Evolutionary conservation across 2,329 filamentous ascomycete genomes (phyloP), one percentile per base, ranked within the genome.

Genomic region (Remersonia thermophila): DNA sequence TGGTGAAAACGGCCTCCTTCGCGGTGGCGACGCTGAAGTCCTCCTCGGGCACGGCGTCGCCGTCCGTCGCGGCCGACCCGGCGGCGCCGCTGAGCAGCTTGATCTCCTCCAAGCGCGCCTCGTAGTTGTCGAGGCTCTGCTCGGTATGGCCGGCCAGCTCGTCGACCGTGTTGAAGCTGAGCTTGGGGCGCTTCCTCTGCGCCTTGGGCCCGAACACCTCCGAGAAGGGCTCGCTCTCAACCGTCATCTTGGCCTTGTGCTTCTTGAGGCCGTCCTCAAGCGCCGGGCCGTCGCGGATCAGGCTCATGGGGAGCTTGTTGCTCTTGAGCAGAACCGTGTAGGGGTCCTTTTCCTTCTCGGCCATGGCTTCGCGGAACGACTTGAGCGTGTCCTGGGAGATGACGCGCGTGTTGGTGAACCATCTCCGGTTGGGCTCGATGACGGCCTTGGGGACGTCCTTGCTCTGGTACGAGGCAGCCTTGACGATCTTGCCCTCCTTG

Each of bases 351-450:
- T 83, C 79, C 59, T 87, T 83, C 59, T 93, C 86, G 29, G 83
- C 83, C 61, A 98, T 89, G 17, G 91, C 91, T 41, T 87, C 80
- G 43, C 91, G 78, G 63, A 98, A 98, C 2, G 83, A 77, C 30
- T 73, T 74, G 44, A 96, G 69, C 3, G 85, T 83, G 56, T 93
- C 84, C 56, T 95, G 89, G 1, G 82, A 85, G 53, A 95, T 93
- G 35, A 77, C 72, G 36, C 91, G 70, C 25, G 89, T 94, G 60
- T 95, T 95, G 52, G 80, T 84, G 63, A 98, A 98, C 91, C 91
- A 98, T 63, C 93, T 93, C 53, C 91, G 73, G 63, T 96, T 93
- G 33, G 91, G 91, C 66, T 96, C 89, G 54, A 96, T 83, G 47
- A 87, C 75, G 48, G 89, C 91, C 41, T 71, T 75, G 32, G 89